Conservation (phyloP, 2,329 filamentous ascomycete species). For the Boeremia exigua region DNA sequence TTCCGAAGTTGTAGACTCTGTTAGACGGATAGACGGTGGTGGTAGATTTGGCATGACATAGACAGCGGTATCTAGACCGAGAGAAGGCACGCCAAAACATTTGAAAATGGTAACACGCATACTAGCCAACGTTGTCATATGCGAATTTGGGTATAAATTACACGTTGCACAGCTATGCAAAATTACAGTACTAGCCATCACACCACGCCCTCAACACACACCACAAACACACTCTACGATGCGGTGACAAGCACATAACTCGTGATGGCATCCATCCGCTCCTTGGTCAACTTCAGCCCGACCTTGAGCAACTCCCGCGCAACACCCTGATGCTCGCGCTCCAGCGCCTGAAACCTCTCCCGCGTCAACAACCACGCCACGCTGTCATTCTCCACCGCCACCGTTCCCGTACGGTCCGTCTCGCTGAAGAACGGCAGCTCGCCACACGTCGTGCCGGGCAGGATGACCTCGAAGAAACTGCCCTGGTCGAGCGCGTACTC, state of each 20-base stretch:
- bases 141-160: too few relatives aligned
- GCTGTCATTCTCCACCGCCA: conserved; percentile 80
- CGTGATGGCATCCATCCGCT: conserved; percentile 80
- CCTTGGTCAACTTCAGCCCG: conserved; percentile 90
- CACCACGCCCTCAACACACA: too few relatives aligned
- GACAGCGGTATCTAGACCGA: too few relatives aligned
- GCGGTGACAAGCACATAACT: conserved; percentile 48
- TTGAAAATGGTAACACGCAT: too few relatives aligned
- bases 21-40: background rate
- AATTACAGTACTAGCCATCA: too few relatives aligned
- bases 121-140: too few relatives aligned
- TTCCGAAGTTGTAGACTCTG: conserved; percentile 36
- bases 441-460: conserved; percentile 92
- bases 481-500: conserved; percentile 94
- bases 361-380: conserved; percentile 81
- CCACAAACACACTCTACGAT: conserved; percentile 13
- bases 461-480: conserved; percentile 85
- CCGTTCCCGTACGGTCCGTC: conserved; percentile 84
- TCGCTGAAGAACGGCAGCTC: conserved; percentile 96
- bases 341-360: conserved; percentile 74
- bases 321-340: conserved; percentile 75
- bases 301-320: conserved; percentile 84
- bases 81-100: too few relatives aligned
- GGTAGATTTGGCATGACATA: too few relatives aligned
- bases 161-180: background rate